phyloP scores from a whole-genome alignment of 768 basidiomycete species.

The Strobilomyces dryophilus region DNA sequence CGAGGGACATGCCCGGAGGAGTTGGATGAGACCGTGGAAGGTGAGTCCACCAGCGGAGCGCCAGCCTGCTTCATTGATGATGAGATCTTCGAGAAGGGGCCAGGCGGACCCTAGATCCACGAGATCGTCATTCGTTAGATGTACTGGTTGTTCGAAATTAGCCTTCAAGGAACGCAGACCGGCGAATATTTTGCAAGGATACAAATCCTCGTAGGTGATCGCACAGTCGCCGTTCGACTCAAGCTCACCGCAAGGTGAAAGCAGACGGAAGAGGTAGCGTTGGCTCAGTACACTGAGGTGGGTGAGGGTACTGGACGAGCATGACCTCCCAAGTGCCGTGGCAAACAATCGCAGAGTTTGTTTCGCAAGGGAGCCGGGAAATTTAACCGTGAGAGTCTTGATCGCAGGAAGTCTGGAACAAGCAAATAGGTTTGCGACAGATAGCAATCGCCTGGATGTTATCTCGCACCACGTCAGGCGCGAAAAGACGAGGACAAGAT shows the following conservation, averaged over 20 bases:
- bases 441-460: not conserved
- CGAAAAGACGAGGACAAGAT: not conserved
- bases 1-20: not conserved
- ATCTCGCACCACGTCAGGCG: slow-evolving; percentile 1
- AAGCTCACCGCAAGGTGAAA: not conserved
- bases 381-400: not conserved
- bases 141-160: not conserved
- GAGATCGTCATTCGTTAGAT: slow-evolving; percentile 1
- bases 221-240: no score
- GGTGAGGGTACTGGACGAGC: not conserved
- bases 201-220: not conserved
- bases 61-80: slow-evolving; percentile 1
- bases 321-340: not conserved
- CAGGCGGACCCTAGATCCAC: not conserved
- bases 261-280: not conserved
- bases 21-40: not conserved
- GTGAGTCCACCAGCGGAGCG: not conserved
- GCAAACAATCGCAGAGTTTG: not conserved
- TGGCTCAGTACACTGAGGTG: slow-evolving; percentile 2
- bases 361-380: not conserved
- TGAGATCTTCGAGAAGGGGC: not conserved
- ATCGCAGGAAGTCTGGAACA: not conserved
- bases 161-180: not conserved
- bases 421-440: not conserved
- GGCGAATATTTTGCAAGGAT: not conserved